Percentiles rank a stretch among this genome's conserved stretches.
Conservation (phyloP, 768 basidiomycete species). For the Baorangia bicolor region DNA sequence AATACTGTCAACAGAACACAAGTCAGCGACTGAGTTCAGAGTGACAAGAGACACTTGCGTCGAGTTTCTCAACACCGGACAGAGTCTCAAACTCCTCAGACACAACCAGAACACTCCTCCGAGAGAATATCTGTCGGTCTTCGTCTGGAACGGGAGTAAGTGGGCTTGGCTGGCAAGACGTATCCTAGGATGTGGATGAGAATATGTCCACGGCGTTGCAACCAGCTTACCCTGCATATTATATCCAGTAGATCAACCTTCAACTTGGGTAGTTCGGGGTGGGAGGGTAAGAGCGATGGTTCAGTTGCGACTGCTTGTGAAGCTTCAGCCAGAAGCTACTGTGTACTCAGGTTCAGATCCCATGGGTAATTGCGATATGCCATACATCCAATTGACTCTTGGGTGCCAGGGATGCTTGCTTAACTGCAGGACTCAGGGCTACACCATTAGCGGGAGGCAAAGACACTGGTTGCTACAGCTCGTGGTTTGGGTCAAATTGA, state of each 20-base stretch:
- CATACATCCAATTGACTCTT: constrained; percentile 32
- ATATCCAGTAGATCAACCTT: constrained; percentile 10
- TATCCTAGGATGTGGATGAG: constrained; percentile 15
- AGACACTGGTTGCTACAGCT: constrained; percentile 4
- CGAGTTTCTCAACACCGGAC: constrained; percentile 47
- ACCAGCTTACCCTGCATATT: constrained; percentile 11
- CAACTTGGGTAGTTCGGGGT: constrained; percentile 22
- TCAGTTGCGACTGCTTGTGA: constrained; percentile 32
- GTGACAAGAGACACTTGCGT: constrained; percentile 35
- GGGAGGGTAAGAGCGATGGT: constrained; percentile 26
- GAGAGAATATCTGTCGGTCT: background rate
- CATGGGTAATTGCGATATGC: constrained; percentile 6
- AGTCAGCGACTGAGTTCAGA: background rate
- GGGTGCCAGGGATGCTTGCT: constrained; percentile 12
- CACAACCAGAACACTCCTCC: constrained; percentile 28
- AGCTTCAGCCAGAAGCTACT: constrained; percentile 28
- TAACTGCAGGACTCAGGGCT: constrained; percentile 10
- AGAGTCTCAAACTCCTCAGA: constrained; percentile 46
- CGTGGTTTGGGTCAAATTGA: background rate
- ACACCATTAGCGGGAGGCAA: background rate
- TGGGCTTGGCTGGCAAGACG: constrained; percentile 19
- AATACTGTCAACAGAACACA: constrained; percentile 48
- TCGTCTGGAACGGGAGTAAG: constrained; percentile 21
- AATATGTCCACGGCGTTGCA: background rate
- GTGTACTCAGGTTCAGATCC: constrained; percentile 18